Evolutionary conservation across 345 rosid species (phyloP).

Genomic region (Eucalyptus pauciflora): DNA sequence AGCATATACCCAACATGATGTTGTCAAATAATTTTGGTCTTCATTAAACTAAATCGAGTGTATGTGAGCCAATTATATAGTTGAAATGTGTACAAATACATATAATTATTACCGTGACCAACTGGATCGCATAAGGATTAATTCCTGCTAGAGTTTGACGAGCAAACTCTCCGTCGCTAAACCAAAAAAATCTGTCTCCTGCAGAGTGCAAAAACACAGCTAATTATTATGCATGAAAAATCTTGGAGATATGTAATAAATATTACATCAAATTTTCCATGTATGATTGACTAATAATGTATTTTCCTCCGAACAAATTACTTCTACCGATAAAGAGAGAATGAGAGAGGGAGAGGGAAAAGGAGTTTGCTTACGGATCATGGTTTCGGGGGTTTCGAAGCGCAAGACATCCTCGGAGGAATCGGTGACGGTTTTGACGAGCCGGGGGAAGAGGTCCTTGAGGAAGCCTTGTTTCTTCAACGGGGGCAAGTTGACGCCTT

Average conservation of each 20-base stretch:
- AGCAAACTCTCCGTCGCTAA: constrained; percentile 61
- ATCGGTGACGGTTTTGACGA: constrained; percentile 25
- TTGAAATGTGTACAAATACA: background rate
- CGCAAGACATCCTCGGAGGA: constrained; percentile 25
- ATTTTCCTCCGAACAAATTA: no score
- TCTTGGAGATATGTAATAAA: background rate
- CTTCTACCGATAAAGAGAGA: no score
- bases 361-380: constrained; percentile 20
- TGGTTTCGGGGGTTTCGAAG: constrained; percentile 45
- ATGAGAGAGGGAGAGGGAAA: background rate
- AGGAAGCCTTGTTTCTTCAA: constrained; percentile 13
- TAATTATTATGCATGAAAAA: background rate
- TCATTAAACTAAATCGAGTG: background rate
- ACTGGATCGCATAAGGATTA: constrained; percentile 45
- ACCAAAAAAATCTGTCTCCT: constrained; percentile 73
- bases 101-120: constrained; percentile 32
- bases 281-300: background rate
- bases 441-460: constrained; percentile 29
- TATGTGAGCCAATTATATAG: background rate
- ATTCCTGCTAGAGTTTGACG: constrained; percentile 74
- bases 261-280: no score
- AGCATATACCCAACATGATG: background rate
- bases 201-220: background rate
- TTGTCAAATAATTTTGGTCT: background rate
- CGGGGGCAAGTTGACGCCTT: constrained; percentile 27